Evolutionary conservation across 352 stramenopile genomes (phyloP).

Genomic region (Thraustotheca clavata): DNA sequence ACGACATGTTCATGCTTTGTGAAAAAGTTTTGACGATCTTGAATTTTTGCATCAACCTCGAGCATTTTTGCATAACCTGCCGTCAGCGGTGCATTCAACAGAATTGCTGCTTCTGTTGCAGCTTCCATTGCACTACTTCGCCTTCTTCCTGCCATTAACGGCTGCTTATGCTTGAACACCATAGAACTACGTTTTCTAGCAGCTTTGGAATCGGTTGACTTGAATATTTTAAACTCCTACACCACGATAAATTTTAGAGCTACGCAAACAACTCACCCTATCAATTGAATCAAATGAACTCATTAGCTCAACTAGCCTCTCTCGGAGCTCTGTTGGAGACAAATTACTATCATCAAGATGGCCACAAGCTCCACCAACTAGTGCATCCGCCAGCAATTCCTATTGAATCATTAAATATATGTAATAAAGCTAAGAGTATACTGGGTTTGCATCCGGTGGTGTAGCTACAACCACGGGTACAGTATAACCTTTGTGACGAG

Average conservation of each 20-base stretch:
- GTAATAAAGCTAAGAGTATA: too few relatives aligned
- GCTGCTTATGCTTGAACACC: background rate
- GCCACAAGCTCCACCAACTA: constrained; percentile 7
- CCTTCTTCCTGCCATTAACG: background rate
- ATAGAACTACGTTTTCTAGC: too few relatives aligned
- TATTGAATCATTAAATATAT: constrained; percentile 1
- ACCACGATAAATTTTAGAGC: too few relatives aligned
- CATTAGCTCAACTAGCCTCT: constrained; percentile 5
- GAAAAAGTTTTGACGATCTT: constrained; percentile 13
- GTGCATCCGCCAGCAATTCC: background rate
- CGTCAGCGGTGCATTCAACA: background rate
- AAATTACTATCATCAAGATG: constrained; percentile 7
- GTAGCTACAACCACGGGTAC: background rate
- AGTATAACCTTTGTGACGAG: background rate
- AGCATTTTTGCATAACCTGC: background rate
- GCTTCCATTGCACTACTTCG: background rate
- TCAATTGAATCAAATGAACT: background rate
- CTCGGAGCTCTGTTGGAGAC: background rate
- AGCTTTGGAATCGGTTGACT: too few relatives aligned
- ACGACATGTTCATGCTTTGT: constrained; percentile 10
- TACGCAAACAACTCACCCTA: too few relatives aligned
- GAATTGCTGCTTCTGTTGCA: background rate
- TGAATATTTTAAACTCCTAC: too few relatives aligned
- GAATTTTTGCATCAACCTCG: constrained; percentile 10
- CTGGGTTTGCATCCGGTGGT: too few relatives aligned